Evolutionary conservation across 768 basidiomycete genomes (phyloP), one percentile per base, ranked within the genome.

Genomic region (Amanita pseudoporphyria): DNA sequence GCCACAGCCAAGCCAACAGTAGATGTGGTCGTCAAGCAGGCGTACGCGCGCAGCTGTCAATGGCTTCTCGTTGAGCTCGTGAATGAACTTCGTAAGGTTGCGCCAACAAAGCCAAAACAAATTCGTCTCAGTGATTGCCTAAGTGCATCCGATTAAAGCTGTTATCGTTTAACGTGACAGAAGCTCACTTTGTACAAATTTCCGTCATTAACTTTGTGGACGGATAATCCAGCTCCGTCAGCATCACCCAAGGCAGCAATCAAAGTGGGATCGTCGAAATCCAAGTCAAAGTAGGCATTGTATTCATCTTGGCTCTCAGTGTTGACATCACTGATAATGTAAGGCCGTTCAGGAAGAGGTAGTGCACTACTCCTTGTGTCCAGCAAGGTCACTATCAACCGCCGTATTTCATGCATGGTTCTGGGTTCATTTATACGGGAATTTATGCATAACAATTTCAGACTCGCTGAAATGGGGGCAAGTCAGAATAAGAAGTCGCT

Each of bases 231-330:
- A 6, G 56, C 49, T 4, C 58, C 57, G 2, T 52, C 62, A 12
- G 60, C 65, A 9, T 64, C 53, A 68, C 14, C 71, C 76, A 6
- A 86, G 68, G 80, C 70, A 24, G 77, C 80, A 14, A 75, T 57
- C 1, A 86, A 60, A 13, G 70, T 72, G 18, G 80, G 81, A 56
- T 88, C 84, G 46, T 64, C 48, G 9, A 81, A 68, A 48, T 84
- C 78, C 41, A 83, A 64, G 52, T 79, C 75, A 35, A 82, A 58
- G 38, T 69, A 67, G 21, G 54, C 54, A 13, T 74, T 78, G 54
- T 80, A 91, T 46, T 84, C 80, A 49, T 90, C 87, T 58, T 93
- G 87, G 54, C 84, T 89, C 53, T 90, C 88, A 57, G 79, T 77
- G 38, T 72, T 74, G 13, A 39, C 53, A 31, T 59, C 59, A 28